phyloP scores from a whole-genome alignment of 2,329 filamentous ascomycete genomes.

The Plectosphaerella sp. region DNA sequence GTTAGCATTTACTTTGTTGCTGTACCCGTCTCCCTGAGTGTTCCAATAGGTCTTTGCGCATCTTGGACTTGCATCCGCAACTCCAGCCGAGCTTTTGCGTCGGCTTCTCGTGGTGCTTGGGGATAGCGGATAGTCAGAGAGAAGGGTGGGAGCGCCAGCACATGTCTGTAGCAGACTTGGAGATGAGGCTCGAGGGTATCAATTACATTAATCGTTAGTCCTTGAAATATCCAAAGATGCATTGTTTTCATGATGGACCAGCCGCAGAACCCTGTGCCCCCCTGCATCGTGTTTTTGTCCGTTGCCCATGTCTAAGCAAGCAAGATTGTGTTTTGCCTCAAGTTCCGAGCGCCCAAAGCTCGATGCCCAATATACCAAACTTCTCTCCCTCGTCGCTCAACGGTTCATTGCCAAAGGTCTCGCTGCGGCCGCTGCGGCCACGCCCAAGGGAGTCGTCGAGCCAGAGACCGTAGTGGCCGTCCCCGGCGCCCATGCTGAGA shows the following conservation, averaged over 20 bases:
- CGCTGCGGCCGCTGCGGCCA: conserved; percentile 77
- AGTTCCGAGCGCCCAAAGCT: conserved; percentile 83
- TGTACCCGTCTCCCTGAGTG: no score
- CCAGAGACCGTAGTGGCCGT: conserved; percentile 92
- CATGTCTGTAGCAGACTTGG: neutral
- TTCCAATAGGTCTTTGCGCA: neutral
- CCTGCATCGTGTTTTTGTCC: neutral
- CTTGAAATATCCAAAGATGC: neutral
- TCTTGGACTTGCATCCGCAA: neutral
- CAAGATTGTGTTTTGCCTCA: no score
- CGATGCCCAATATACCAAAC: conserved; percentile 85
- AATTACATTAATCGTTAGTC: neutral
- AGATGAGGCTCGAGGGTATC: no score
- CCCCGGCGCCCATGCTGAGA: conserved; percentile 79
- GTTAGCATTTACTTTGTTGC: neutral
- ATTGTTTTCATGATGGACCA: no score
- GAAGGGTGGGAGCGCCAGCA: neutral
- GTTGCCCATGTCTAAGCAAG: conserved; percentile 18
- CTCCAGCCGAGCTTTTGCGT: no score
- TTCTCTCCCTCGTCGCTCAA: conserved; percentile 90
- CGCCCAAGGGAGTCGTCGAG: conserved; percentile 79
- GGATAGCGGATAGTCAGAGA: no score
- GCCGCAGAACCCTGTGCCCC: neutral
- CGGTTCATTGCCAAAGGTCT: conserved; percentile 92
- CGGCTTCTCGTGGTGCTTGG: no score